phyloP scores from a whole-genome alignment of 2,329 filamentous ascomycete genomes.

The Alternaria gansuensis region DNA sequence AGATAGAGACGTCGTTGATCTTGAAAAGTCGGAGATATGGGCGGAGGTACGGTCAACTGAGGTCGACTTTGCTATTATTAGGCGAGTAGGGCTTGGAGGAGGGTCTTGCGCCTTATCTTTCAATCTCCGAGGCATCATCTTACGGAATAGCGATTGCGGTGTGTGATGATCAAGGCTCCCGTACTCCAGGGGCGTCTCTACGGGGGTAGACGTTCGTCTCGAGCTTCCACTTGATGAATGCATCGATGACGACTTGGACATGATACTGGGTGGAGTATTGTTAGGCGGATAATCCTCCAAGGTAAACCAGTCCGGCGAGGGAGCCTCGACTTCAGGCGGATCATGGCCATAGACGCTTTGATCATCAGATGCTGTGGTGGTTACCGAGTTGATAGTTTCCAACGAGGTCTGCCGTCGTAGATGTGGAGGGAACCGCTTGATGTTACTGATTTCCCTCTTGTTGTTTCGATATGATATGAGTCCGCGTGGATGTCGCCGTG shows the following conservation, averaged over 20 bases:
- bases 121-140: conserved; percentile 28
- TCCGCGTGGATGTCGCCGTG: conserved; percentile 24
- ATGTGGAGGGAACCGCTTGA: conserved; percentile 33
- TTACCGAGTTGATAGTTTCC: conserved; percentile 47
- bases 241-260: conserved; percentile 22
- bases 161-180: conserved; percentile 27
- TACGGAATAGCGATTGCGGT: conserved; percentile 34
- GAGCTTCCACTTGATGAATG: conserved; percentile 25
- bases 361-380: conserved; percentile 29
- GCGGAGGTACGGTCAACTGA: conserved; percentile 49
- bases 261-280: conserved; percentile 21
- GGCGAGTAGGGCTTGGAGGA: conserved; percentile 23
- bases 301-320: conserved; percentile 27
- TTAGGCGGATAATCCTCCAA: conserved; percentile 18
- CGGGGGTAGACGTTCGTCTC: conserved; percentile 20
- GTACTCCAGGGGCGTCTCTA: conserved; percentile 24
- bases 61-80: conserved; percentile 46
- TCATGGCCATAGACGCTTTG: conserved; percentile 28
- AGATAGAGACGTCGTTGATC: conserved; percentile 34
- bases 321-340: conserved; percentile 27
- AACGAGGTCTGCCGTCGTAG: conserved; percentile 41
- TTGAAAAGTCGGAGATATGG: conserved; percentile 36
- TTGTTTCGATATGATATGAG: conserved; percentile 36
- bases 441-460: conserved; percentile 24
- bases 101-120: conserved; percentile 25